Percentiles rank a stretch among this genome's conserved stretches.
phyloP scores from a whole-genome alignment of 2,329 filamentous ascomycete genomes.

The Chaetothyriales sp. region DNA sequence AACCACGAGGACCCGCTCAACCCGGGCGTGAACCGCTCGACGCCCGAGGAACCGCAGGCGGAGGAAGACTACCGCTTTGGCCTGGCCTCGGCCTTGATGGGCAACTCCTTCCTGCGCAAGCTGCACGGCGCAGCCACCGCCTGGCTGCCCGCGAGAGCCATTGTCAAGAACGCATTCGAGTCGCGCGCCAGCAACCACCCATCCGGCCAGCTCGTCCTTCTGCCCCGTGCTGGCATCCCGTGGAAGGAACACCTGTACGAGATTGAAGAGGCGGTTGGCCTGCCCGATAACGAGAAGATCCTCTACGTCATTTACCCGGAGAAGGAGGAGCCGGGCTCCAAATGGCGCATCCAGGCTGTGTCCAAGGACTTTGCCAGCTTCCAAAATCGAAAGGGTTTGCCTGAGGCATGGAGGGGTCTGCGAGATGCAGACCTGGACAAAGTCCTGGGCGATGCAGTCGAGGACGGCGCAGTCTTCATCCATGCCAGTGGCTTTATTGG shows the following conservation, averaged over 20 bases:
- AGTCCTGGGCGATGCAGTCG: constrained; percentile 27
- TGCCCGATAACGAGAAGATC: constrained; percentile 39
- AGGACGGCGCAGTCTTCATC: constrained; percentile 63
- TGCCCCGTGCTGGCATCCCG: constrained; percentile 61
- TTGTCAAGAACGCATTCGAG: constrained; percentile 62
- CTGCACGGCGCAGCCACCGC: constrained; percentile 58
- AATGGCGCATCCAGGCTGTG: constrained; percentile 93
- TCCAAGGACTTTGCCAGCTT: constrained; percentile 73
- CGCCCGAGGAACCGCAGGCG: constrained; percentile 45
- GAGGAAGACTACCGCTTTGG: constrained; percentile 71
- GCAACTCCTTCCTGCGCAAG: constrained; percentile 71
- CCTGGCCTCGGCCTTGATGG: constrained; percentile 65
- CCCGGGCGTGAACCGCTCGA: constrained; percentile 31
- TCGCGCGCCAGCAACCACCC: constrained; percentile 53
- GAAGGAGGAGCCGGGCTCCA: constrained; percentile 54
- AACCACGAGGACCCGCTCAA: constrained; percentile 48
- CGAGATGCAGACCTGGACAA: constrained; percentile 71
- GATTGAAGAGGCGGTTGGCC: constrained; percentile 51
- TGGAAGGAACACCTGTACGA: constrained; percentile 96
- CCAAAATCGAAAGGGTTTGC: constrained; percentile 77
- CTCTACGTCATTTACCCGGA: constrained; percentile 89
- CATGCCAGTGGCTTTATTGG: constrained; percentile 94
- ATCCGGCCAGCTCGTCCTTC: constrained; percentile 64
- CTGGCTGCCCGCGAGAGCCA: constrained; percentile 76
- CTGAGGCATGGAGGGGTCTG: constrained; percentile 81